Base-by-base conservation (phyloP, 257 asterid species). In the Echites panduratus region DNA sequence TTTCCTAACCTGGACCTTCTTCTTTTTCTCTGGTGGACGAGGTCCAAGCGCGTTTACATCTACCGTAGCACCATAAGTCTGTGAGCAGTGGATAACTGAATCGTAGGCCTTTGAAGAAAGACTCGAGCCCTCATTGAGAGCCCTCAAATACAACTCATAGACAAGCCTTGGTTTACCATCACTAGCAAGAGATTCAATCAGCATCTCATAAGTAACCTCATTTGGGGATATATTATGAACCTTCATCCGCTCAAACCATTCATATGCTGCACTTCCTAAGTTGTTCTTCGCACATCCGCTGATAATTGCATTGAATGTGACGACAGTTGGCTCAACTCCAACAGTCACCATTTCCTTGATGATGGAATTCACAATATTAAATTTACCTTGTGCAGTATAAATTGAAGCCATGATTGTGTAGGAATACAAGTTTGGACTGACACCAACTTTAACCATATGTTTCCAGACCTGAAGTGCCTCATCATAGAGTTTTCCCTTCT, bases 401-500 rank as follows among this genome's bases (percentile, higher is more conserved):
- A 92, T 80, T 7, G 99, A 89, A 65, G 99, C 97, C 97, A 94
- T 82, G 72, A 90, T 94, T 4, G 99, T 94, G 80, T 94, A 94
- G 16, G 96, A 90, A 64, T 95, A 87, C 44, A 92, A 48, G 62
- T 95, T 95, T 27, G 99, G 96, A 64, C 82, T 73, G 0, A 90
- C 77, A 0, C 97, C 97, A 3, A 90, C 82, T 79, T 82, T 92
- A 2, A 75, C 10, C 98, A 92, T 95, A 73, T 95, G 99, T 61
- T 92, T 83, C 99, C 98, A 95, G 9, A 95, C 99, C 32, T 81
- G 79, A 76, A 85, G 71, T 68, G 97, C 96, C 75, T 95, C 96
- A 3, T 92, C 93, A 29, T 92, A 95, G 32, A 94, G 91, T 57
- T 85, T 86, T 65, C 99, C 99, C 79, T 94, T 91, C 87, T 91